Percentiles rank a stretch among this genome's conserved stretches.
These are phyloP conservation scores for Verbascum thapsus DNA, from an alignment of 257 asterid species.

Conservation along the genomic window DNA sequence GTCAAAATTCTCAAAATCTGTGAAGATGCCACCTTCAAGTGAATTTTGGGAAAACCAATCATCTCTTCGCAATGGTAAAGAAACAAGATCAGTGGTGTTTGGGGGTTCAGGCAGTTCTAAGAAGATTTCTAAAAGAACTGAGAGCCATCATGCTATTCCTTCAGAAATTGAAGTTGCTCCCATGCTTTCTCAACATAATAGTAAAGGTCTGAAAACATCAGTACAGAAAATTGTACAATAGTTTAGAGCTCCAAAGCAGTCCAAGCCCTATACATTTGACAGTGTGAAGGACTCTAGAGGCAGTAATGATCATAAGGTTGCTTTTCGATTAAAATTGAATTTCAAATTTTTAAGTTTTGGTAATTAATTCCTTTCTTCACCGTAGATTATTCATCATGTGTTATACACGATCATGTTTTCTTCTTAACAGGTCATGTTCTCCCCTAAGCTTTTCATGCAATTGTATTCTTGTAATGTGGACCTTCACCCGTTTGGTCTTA, in stretches of 20 bases:
- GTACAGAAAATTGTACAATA: constrained; percentile 54
- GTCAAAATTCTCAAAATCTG: constrained; percentile 37
- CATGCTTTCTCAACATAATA: constrained; percentile 33
- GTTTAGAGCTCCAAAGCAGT: constrained; percentile 51
- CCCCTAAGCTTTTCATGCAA: constrained; percentile 51
- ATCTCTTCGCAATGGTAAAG: constrained; percentile 31
- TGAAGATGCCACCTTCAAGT: constrained; percentile 32
- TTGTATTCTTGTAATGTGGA: constrained; percentile 42
- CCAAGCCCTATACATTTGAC: constrained; percentile 37
- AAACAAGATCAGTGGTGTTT: constrained; percentile 29
- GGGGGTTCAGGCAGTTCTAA: constrained; percentile 35
- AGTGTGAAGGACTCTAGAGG: constrained; percentile 37
- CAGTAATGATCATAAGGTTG: constrained; percentile 46
- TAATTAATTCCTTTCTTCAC: constrained; percentile 7
- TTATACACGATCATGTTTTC: constrained; percentile 18
- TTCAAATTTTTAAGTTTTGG: neutral
- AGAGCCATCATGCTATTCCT: constrained; percentile 28
- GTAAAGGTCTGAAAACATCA: constrained; percentile 50
- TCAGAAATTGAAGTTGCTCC: constrained; percentile 41
- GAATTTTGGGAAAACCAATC: constrained; percentile 39
- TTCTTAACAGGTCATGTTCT: constrained; percentile 41
- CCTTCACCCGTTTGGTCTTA: constrained; percentile 58
- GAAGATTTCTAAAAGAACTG: constrained; percentile 29
- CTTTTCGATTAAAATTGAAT: neutral
- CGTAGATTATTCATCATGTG: constrained; percentile 19